Percentiles rank a stretch among this genome's conserved stretches.
Evolutionary conservation across 1,139 yeast species (phyloP).

Genomic region (Torulaspora globosa): DNA sequence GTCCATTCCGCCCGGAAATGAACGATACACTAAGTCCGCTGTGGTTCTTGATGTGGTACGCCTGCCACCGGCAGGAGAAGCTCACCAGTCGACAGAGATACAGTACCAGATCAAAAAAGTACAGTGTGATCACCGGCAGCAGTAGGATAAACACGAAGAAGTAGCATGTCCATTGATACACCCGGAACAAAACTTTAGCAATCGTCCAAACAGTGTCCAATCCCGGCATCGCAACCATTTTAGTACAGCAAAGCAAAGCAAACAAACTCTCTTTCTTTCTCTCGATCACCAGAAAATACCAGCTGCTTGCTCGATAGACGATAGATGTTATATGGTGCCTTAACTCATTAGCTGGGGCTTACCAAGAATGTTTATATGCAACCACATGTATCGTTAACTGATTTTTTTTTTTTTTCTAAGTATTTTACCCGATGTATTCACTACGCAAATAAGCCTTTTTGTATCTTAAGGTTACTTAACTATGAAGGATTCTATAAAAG

Average conservation of each 20-base stretch:
- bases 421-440: background rate
- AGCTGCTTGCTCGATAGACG: background rate
- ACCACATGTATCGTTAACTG: constrained; percentile 3
- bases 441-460: constrained; percentile 1
- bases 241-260: background rate
- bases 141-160: constrained; percentile 17
- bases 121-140: constrained; percentile 19
- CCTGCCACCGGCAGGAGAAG: constrained; percentile 13
- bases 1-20: constrained; percentile 1
- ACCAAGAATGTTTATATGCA: constrained; percentile 1
- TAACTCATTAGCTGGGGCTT: background rate
- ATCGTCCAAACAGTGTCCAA: constrained; percentile 10
- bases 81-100: constrained; percentile 19
- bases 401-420: constrained; percentile 4
- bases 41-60: constrained; percentile 12
- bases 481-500: background rate
- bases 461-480: background rate
- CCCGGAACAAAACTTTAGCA: constrained; percentile 9
- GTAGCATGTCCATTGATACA: constrained; percentile 15
- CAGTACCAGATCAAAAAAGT: constrained; percentile 20
- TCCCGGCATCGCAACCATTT: constrained; percentile 2
- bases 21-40: constrained; percentile 5
- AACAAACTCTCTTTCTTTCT: background rate
- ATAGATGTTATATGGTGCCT: background rate
- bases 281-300: background rate